phyloP scores from a whole-genome alignment of 2,329 filamentous ascomycete genomes.

The Teratosphaeria pseudoeucalypti region DNA sequence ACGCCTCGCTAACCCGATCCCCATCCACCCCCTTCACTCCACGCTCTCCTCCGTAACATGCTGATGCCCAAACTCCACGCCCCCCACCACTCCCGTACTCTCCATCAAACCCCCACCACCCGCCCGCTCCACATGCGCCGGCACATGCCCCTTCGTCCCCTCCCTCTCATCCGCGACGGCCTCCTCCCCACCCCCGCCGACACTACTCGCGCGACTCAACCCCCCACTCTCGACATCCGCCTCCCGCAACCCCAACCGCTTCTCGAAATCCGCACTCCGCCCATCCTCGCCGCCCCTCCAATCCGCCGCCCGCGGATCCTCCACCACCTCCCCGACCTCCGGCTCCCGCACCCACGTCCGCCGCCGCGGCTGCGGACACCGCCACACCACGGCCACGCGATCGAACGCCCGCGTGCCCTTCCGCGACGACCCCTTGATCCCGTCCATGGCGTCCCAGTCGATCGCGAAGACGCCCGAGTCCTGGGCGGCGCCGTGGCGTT shows the following conservation, averaged over 20 bases:
- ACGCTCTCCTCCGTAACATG: background rate
- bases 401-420: slow-evolving; percentile 80
- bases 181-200: slow-evolving; percentile 27
- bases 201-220: slow-evolving; percentile 63
- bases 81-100: background rate
- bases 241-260: slow-evolving; percentile 57
- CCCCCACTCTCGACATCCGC: slow-evolving; percentile 55
- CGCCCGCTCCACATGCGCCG: background rate
- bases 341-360: slow-evolving; percentile 51
- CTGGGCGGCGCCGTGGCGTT: slow-evolving; percentile 54
- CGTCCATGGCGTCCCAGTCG: slow-evolving; percentile 75
- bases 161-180: slow-evolving; percentile 14
- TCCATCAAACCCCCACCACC: background rate
- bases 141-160: slow-evolving; percentile 12
- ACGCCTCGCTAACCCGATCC: background rate
- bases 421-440: slow-evolving; percentile 77
- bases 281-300: slow-evolving; percentile 49
- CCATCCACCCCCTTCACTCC: background rate
- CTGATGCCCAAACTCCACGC: background rate
- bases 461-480: slow-evolving; percentile 62
- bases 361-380: slow-evolving; percentile 26
- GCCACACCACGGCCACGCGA: slow-evolving; percentile 77
- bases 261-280: slow-evolving; percentile 33
- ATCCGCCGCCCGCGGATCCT: slow-evolving; percentile 59
- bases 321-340: slow-evolving; percentile 54